Evolutionary conservation across 805 yeast genomes (phyloP).

Genomic region (Priceomyces melissophilus): DNA sequence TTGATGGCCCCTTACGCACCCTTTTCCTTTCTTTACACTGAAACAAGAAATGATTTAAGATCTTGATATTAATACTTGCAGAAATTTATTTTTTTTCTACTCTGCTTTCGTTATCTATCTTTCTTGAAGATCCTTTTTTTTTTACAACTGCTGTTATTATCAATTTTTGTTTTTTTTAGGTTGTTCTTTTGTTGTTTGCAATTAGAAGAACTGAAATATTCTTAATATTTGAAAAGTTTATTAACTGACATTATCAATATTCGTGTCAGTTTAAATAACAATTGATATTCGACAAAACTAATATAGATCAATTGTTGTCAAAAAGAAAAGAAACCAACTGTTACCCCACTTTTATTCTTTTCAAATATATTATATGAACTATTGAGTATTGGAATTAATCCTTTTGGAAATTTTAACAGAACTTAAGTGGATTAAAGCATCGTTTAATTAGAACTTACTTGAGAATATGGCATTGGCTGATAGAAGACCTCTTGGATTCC

Average conservation of each 20-base stretch:
- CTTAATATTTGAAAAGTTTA: slow-evolving; percentile 2
- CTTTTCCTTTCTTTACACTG: too few species aligned
- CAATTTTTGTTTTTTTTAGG: not conserved
- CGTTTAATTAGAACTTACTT: slow-evolving; percentile 4
- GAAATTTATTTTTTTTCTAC: slow-evolving; percentile 4
- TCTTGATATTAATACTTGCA: slow-evolving; percentile 2
- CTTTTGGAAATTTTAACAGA: slow-evolving; percentile 3
- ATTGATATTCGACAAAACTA: not conserved
- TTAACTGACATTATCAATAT: not conserved
- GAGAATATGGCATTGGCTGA: slow-evolving; percentile 59
- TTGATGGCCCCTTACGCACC: too few species aligned
- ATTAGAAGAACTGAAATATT: not conserved
- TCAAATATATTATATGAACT: slow-evolving; percentile 2
- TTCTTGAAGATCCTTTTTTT: too few species aligned
- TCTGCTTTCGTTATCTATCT: slow-evolving; percentile 4
- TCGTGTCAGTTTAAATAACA: not conserved
- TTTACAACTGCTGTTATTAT: not conserved
- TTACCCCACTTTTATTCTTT: not conserved
- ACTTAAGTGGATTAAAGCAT: slow-evolving; percentile 3
- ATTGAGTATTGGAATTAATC: not conserved
- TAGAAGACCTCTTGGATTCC: slow-evolving; percentile 59
- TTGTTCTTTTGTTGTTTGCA: not conserved
- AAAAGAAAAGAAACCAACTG: slow-evolving; percentile 1
- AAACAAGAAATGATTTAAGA: not conserved
- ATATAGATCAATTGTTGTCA: not conserved